Evolutionary conservation across 148 eudicot genomes (phyloP).

Genomic region (Salicornia ramosissima): DNA sequence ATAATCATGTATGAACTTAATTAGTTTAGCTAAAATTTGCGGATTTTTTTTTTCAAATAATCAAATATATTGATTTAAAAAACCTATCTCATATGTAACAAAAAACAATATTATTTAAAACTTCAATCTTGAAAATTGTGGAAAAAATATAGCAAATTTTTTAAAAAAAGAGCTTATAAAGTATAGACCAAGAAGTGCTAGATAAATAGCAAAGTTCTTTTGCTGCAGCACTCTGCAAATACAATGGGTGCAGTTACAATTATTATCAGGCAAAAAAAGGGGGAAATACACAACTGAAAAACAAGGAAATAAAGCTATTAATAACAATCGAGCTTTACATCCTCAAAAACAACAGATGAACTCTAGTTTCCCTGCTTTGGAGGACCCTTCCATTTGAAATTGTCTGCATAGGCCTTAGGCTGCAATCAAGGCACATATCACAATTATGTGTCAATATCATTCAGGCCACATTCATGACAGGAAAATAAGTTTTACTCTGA

Average conservation of each 20-base stretch:
- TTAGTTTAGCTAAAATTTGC: no score
- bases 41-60: no score
- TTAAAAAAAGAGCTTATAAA: no score
- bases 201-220: constrained; percentile 7
- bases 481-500: neutral
- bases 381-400: constrained; percentile 65
- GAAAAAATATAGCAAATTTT: no score
- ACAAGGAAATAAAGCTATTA: constrained; percentile 10
- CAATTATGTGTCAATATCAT: neutral
- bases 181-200: neutral
- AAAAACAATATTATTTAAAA: no score
- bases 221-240: constrained; percentile 3
- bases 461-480: neutral
- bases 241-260: constrained; percentile 16
- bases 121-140: no score
- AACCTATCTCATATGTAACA: no score
- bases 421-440: constrained; percentile 19
- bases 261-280: constrained; percentile 18
- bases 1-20: no score
- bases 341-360: constrained; percentile 5
- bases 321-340: constrained; percentile 23
- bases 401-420: constrained; percentile 55
- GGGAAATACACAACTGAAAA: neutral
- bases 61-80: no score
- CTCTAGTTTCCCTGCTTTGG: constrained; percentile 24